These are phyloP conservation scores for Daldinia bambusicola DNA, from an alignment of 495 filamentous ascomycete species.

Conservation along the genomic window DNA sequence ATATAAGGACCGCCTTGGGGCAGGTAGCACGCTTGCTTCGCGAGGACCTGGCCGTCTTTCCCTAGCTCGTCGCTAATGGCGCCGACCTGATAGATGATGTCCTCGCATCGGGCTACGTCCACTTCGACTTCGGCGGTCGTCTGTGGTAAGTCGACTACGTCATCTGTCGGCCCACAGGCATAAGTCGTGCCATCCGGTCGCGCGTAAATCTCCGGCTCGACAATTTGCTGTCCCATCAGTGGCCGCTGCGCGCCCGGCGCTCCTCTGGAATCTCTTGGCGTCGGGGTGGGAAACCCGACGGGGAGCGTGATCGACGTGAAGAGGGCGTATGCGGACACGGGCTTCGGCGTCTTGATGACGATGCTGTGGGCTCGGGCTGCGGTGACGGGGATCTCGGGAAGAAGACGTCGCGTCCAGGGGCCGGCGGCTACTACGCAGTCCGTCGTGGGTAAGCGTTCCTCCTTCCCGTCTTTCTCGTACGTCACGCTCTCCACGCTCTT, in stretches of 20 bases:
- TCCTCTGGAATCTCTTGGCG: slow-evolving; percentile 50
- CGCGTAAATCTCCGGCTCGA: slow-evolving; percentile 85
- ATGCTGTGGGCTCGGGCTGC: slow-evolving; percentile 84
- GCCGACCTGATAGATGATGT: slow-evolving; percentile 77
- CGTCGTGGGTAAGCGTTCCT: slow-evolving; percentile 59
- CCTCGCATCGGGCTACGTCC: slow-evolving; percentile 76
- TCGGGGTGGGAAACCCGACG: slow-evolving; percentile 54
- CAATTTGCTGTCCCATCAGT: slow-evolving; percentile 56
- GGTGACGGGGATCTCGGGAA: slow-evolving; percentile 78
- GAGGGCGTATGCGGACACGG: slow-evolving; percentile 81
- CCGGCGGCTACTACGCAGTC: slow-evolving; percentile 74
- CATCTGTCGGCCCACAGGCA: slow-evolving; percentile 79
- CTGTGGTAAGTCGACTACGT: slow-evolving; percentile 71
- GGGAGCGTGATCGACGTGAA: slow-evolving; percentile 84
- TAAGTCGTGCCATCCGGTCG: slow-evolving; percentile 87
- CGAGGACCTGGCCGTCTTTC: slow-evolving; percentile 71
- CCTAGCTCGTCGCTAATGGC: slow-evolving; percentile 77
- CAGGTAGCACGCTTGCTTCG: slow-evolving; percentile 85
- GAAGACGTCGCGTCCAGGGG: slow-evolving; percentile 79
- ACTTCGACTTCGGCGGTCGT: slow-evolving; percentile 77
- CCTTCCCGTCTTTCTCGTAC: slow-evolving; percentile 66
- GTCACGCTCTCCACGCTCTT: slow-evolving; percentile 43
- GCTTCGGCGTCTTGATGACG: slow-evolving; percentile 67
- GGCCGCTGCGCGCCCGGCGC: slow-evolving; percentile 45
- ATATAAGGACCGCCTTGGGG: slow-evolving; percentile 79